Evolutionary conservation across 2,329 filamentous ascomycete species (phyloP), one percentile per base, ranked within the genome.

Genomic region (Daldinia sp.): DNA sequence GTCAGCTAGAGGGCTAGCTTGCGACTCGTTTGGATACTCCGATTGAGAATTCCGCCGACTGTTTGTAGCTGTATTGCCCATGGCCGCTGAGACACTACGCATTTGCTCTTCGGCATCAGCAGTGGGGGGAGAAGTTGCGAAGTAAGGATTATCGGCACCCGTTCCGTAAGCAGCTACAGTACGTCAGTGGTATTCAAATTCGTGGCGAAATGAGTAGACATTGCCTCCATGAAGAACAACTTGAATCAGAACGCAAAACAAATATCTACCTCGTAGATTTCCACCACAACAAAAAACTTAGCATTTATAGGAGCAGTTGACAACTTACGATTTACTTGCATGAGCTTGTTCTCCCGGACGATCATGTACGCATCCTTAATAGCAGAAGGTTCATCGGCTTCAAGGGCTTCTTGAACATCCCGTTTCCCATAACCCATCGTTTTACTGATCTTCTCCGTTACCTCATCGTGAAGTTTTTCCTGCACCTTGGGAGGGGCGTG

Each of bases 351-450:
- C 81, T 99, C 96, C 60, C 95, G 90, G 28, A 99, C 93, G 79
- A 99, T 99, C 82, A 98, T 90, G 82, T 98, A 99, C 1, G 96
- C 96, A 81, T 99, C 96, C 82, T 99, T 99, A 85, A 99, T 98
- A 10, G 96, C 94, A 65, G 94, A 98, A 12, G 96, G 96, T 79
- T 99, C 96, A 60, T 96, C 90, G 63, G 93, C 94, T 76, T 92
- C 91, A 70, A 99, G 84, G 23, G 96, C 95, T 80, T 98, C 96
- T 78, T 98, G 92, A 60, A 99, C 95, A 83, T 99, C 96, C 69
- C 92, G 92, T 79, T 93, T 95, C 39, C 92, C 94, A 78, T 99
- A 99, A 67, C 96, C 96, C 94, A 99, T 98, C 0, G 94, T 98
- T 82, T 95, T 96, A 76, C 95, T 96, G 60, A 99, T 91, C 84